phyloP scores from a whole-genome alignment of 805 yeast genomes.

The Ogataea pini region DNA sequence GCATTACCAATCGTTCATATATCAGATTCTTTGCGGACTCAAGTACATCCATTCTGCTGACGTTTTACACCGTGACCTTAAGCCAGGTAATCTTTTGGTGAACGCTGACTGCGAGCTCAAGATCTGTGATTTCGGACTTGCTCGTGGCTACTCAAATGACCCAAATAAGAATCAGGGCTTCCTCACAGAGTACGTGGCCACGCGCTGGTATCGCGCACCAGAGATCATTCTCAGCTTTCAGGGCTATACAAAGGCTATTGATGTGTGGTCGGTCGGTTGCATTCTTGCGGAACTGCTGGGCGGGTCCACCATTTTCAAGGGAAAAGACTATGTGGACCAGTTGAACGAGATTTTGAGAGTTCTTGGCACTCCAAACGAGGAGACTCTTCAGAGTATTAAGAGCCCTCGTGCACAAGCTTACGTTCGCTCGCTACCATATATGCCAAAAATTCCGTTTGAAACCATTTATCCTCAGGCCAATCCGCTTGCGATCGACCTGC shows the following conservation, averaged over 20 bases:
- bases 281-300: slow-evolving; percentile 92
- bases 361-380: slow-evolving; percentile 88
- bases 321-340: slow-evolving; percentile 95
- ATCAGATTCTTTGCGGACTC: slow-evolving; percentile 89
- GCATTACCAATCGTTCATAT: slow-evolving; percentile 90
- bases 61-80: slow-evolving; percentile 90
- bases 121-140: slow-evolving; percentile 95
- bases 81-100: slow-evolving; percentile 90
- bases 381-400: slow-evolving; percentile 68
- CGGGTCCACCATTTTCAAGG: slow-evolving; percentile 89
- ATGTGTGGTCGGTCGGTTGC: slow-evolving; percentile 98
- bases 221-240: slow-evolving; percentile 95
- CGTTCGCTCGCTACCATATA: slow-evolving; percentile 80
- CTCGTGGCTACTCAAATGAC: slow-evolving; percentile 83
- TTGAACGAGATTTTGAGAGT: slow-evolving; percentile 82
- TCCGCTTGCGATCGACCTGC: slow-evolving; percentile 80
- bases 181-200: slow-evolving; percentile 95
- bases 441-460: slow-evolving; percentile 74
- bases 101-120: slow-evolving; percentile 96
- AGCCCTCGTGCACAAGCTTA: slow-evolving; percentile 90
- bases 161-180: slow-evolving; percentile 90
- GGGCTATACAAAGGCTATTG: slow-evolving; percentile 94
- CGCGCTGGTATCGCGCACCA: slow-evolving; percentile 98
- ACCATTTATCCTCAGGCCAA: slow-evolving; percentile 81
- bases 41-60: slow-evolving; percentile 95